Conservation (phyloP, 176 grass and related monocot species). For the Aechmea fasciata region DNA sequence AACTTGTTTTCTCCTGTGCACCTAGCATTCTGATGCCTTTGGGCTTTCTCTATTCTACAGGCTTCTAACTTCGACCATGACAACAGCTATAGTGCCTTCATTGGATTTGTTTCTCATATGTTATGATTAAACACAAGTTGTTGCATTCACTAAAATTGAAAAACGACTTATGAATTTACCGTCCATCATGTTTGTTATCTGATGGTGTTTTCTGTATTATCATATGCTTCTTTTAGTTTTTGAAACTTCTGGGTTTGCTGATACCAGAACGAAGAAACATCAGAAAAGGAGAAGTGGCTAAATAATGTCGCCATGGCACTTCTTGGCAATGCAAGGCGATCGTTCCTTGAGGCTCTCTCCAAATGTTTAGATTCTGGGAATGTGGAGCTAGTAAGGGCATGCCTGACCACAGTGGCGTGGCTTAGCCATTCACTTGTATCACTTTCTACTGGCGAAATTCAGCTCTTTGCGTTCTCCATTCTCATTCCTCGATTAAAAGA, state of each 20-base stretch:
- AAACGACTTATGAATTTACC: not conserved
- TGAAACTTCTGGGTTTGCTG: not conserved
- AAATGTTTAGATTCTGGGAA: slow-evolving; percentile 32
- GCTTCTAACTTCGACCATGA: not conserved
- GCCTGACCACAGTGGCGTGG: slow-evolving; percentile 42
- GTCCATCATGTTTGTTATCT: not conserved
- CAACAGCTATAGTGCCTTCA: not conserved
- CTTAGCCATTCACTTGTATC: slow-evolving; percentile 36
- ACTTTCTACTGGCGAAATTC: slow-evolving; percentile 13
- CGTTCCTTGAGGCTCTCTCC: slow-evolving; percentile 45
- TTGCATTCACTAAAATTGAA: not conserved
- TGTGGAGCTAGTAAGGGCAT: slow-evolving; percentile 17
- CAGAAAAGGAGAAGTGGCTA: slow-evolving; percentile 28
- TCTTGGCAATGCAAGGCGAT: slow-evolving; percentile 24
- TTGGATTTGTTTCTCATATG: not conserved
- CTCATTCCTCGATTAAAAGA: slow-evolving; percentile 35
- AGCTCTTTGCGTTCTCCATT: slow-evolving; percentile 39
- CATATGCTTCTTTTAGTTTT: not conserved
- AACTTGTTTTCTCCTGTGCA: no score
- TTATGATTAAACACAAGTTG: not conserved
- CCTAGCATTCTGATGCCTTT: no score
- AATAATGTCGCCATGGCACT: slow-evolving; percentile 16
- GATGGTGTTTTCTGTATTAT: no score
- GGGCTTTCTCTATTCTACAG: no score
- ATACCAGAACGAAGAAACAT: slow-evolving; percentile 20